A percentile compares a stretch with the other conserved stretches of the same genome.
These are phyloP conservation scores for Rhodotorula sp. DNA, from an alignment of 1,284 basidiomycete genomes.

Conservation along the genomic window DNA sequence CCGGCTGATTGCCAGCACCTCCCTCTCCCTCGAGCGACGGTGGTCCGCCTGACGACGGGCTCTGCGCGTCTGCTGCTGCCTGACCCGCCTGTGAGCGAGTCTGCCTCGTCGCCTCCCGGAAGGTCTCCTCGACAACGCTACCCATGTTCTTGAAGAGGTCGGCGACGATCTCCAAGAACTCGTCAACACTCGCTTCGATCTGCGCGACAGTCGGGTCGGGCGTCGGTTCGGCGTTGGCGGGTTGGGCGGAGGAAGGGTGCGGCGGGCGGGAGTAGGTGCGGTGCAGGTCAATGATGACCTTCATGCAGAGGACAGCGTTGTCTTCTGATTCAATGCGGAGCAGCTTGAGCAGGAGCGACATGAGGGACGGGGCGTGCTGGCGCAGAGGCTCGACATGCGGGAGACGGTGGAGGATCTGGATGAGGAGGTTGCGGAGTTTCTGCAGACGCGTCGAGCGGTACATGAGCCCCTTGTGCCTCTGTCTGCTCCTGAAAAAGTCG, in stretches of 20 bases:
- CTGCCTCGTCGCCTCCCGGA: constrained; percentile 52
- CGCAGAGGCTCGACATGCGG: constrained; percentile 77
- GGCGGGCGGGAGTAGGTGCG: constrained; percentile 49
- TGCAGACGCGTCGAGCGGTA: constrained; percentile 42
- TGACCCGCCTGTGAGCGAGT: background rate
- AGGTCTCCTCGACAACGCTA: constrained; percentile 69
- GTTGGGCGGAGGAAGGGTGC: constrained; percentile 21
- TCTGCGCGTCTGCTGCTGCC: constrained; percentile 8
- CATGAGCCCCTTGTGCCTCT: background rate
- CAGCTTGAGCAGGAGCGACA: constrained; percentile 70
- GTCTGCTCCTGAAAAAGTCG: too few relatives aligned
- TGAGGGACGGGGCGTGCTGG: constrained; percentile 66
- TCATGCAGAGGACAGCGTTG: constrained; percentile 86
- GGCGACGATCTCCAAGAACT: constrained; percentile 72
- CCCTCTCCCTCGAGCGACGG: constrained; percentile 15
- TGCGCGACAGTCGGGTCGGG: constrained; percentile 21
- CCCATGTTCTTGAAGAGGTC: constrained; percentile 76
- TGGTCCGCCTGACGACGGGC: constrained; percentile 1
- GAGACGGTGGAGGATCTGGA: constrained; percentile 85
- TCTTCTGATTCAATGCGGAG: constrained; percentile 94
- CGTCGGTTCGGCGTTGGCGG: constrained; percentile 47
- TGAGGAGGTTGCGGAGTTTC: constrained; percentile 75
- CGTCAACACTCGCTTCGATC: constrained; percentile 72
- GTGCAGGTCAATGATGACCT: constrained; percentile 77
- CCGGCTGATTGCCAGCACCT: constrained; percentile 13